Percentiles rank a stretch among this genome's conserved stretches.
Conservation (phyloP, 1,284 basidiomycete species). For the Ceratobasidium sp. region DNA sequence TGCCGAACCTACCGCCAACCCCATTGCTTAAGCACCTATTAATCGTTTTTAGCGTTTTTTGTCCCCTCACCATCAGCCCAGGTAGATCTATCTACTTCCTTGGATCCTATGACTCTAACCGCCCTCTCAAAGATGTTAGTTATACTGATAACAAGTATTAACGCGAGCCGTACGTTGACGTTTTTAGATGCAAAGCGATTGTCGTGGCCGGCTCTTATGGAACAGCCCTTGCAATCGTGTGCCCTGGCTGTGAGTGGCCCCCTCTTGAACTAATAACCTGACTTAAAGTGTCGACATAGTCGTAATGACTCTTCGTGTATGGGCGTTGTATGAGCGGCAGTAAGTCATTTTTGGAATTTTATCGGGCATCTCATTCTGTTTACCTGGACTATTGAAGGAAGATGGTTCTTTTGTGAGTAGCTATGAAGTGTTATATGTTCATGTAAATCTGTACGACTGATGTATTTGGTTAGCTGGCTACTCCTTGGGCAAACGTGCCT, state of each 20-base stretch:
- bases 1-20: background rate
- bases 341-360: background rate
- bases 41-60: background rate
- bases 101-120: background rate
- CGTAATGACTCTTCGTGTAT: constrained; percentile 1
- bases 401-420: background rate
- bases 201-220: constrained; percentile 1
- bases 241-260: background rate
- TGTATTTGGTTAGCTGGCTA: background rate
- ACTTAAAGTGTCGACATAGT: background rate
- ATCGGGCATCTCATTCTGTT: background rate
- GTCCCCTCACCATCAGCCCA: constrained; percentile 4
- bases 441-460: background rate
- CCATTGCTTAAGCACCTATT: background rate
- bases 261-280: background rate
- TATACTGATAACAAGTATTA: background rate
- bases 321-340: constrained; percentile 10
- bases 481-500: background rate
- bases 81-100: background rate
- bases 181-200: background rate
- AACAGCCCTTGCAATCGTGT: background rate
- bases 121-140: background rate
- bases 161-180: background rate
- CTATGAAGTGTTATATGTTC: background rate
- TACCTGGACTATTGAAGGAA: background rate